Conservation (phyloP, 148 eudicot species). For the Arctostaphylos glauca region DNA sequence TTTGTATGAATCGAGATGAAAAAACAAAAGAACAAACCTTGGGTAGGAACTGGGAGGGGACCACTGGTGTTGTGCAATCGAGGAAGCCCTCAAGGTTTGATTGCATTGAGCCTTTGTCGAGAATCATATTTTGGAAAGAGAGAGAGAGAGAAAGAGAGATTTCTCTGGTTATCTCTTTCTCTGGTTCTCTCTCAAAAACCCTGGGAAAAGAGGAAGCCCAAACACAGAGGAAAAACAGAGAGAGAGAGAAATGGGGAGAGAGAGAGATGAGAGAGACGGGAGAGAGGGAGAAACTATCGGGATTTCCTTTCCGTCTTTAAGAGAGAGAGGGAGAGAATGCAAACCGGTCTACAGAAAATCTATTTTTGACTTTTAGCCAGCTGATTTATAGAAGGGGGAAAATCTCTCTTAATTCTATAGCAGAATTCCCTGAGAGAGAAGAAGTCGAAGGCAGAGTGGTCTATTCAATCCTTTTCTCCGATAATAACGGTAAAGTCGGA, state of each 20-base stretch:
- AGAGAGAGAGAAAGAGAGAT: conserved; percentile 12
- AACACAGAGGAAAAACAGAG: conserved; percentile 18
- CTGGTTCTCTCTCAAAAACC: conserved; percentile 35
- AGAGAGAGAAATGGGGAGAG: conserved; percentile 6
- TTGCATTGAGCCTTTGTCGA: conserved; percentile 50
- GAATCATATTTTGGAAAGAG: conserved; percentile 34
- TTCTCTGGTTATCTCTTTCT: conserved; percentile 33
- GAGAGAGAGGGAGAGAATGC: conserved; percentile 18
- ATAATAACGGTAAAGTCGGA: background rate
- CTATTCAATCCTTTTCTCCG: background rate
- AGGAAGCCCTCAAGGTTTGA: conserved; percentile 78
- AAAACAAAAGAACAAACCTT: conserved; percentile 44
- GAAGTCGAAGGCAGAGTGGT: background rate
- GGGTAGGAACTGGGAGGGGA: conserved; percentile 67
- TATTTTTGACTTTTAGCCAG: background rate
- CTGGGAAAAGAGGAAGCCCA: conserved; percentile 15
- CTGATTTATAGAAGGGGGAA: background rate
- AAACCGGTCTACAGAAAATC: conserved; percentile 18
- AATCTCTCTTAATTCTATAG: background rate
- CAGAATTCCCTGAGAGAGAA: background rate
- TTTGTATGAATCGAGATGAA: background rate
- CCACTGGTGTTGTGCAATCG: conserved; percentile 71
- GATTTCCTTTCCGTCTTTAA: conserved; percentile 17
- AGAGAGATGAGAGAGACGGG: background rate
- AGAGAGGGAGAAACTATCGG: conserved; percentile 37